Base-by-base conservation (phyloP, 2,329 filamentous ascomycete genomes). In the Coniella vitis region DNA sequence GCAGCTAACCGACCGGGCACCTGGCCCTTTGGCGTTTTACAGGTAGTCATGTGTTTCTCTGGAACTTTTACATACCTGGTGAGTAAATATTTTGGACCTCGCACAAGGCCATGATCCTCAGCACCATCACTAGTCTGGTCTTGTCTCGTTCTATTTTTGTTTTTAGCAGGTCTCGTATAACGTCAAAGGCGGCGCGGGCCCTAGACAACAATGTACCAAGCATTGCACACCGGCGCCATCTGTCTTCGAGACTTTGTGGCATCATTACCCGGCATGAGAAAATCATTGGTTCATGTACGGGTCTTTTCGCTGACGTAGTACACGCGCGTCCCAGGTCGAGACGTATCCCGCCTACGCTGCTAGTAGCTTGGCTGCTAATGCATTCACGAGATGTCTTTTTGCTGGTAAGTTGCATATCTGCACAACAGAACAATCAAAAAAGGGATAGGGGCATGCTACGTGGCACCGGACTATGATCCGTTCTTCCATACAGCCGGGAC, bases 21-120 rank as follows among this genome's bases (percentile, higher is more conserved):
- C 19, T 38, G n/a, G n/a, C 20, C 36, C 25, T 38, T 17, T 38
- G 20, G n/a, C 16, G 46, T 43, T 54, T 57, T 60, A 59, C 88
- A 86, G 45, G 84, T 80, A 47, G 77, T 95, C 52, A 77, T 94
- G 50, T 81, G 86, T 25, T 96, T 88, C 66, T 84, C 81, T 49
- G 88, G 89, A 45, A 81, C 94, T 56, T 95, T 95, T 65, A 94
- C 89, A 12, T 95, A 94, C 68, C 71, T 94, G 55, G 88, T 91
- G 65, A 68, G 73, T 72, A 47, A 35, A 9, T 37, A 39, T 31
- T 36, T 25, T 25, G 9, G 1, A 14, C 19, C 20, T 21, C 42
- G 7, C 20, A 7, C 20, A 7, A 9, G n/a, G 1, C 1, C 32
- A n/a, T n/a, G 2, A 29, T 29, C 25, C 25, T 29, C 25, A 29